Evolutionary conservation across 2,329 filamentous ascomycete species (phyloP).

Genomic region (Alternaria gaisen): DNA sequence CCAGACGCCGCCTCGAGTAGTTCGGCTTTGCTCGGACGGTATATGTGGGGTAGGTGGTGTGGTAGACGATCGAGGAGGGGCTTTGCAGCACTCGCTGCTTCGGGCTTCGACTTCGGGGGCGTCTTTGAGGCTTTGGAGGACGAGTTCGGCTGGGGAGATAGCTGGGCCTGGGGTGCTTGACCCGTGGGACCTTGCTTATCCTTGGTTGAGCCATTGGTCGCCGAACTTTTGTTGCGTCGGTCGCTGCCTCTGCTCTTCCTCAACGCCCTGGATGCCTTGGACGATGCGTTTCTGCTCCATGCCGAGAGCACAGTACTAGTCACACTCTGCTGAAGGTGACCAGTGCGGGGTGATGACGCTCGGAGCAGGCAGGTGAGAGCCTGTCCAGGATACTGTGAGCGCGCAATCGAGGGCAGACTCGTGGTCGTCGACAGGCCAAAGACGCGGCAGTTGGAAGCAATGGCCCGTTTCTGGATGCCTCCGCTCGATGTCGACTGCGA

Average conservation of each 20-base stretch:
- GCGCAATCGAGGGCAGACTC: slow-evolving; percentile 9
- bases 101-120: slow-evolving; percentile 32
- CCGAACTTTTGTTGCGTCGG: slow-evolving; percentile 51
- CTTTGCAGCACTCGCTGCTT: slow-evolving; percentile 39
- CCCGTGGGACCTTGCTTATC: slow-evolving; percentile 23
- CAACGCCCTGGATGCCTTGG: slow-evolving; percentile 26
- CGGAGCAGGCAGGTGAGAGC: slow-evolving; percentile 22
- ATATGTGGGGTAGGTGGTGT: slow-evolving; percentile 70
- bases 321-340: slow-evolving; percentile 30
- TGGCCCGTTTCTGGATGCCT: slow-evolving; percentile 17
- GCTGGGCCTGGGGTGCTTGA: slow-evolving; percentile 44
- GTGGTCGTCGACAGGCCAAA: slow-evolving; percentile 7
- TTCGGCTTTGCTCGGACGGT: slow-evolving; percentile 92
- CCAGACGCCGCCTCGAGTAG: slow-evolving; percentile 89
- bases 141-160: slow-evolving; percentile 41
- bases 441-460: slow-evolving; percentile 18
- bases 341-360: slow-evolving; percentile 11
- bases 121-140: slow-evolving; percentile 33
- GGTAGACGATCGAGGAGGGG: slow-evolving; percentile 65
- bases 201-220: slow-evolving; percentile 37
- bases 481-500: slow-evolving; percentile 15
- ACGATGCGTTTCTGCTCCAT: slow-evolving; percentile 44
- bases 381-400: slow-evolving; percentile 23
- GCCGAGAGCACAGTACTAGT: slow-evolving; percentile 37
- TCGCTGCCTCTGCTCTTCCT: slow-evolving; percentile 26